A percentile compares a stretch with the other conserved stretches of the same genome.
phyloP scores from a whole-genome alignment of 2,329 filamentous ascomycete species.

The Blumeria graminis region DNA sequence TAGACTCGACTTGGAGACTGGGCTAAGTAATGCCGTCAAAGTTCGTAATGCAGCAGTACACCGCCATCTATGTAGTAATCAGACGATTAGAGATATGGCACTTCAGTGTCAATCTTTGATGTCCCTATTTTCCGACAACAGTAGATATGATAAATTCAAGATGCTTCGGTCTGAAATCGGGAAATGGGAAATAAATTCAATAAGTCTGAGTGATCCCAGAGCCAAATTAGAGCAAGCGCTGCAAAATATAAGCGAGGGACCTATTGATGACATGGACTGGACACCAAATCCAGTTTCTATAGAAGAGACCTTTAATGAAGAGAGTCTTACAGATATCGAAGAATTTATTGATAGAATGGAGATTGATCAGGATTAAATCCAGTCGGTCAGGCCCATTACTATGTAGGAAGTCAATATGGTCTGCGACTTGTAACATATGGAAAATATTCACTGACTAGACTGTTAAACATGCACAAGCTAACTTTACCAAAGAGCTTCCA shows the following conservation, averaged over 20 bases:
- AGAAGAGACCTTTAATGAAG: conserved; percentile 5
- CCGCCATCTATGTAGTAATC: conserved; percentile 12
- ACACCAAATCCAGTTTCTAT: conserved; percentile 13
- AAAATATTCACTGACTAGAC: too few species aligned
- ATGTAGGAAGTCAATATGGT: too few species aligned
- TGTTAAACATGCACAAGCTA: too few species aligned
- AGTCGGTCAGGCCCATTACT: too few species aligned
- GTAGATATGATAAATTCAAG: conserved; percentile 11
- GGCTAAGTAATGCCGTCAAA: conserved; percentile 10
- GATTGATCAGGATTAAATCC: conserved; percentile 5
- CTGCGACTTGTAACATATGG: too few species aligned
- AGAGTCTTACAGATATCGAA: conserved; percentile 2
- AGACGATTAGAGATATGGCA: conserved; percentile 10
- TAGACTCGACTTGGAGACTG: conserved; percentile 7
- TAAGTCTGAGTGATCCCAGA: conserved; percentile 7
- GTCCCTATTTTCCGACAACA: conserved; percentile 11
- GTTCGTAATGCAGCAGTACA: conserved; percentile 13
- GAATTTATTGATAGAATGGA: conserved; percentile 11
- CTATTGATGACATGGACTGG: conserved; percentile 15
- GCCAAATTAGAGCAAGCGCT: conserved; percentile 9
- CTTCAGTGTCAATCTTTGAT: conserved; percentile 12
- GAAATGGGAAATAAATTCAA: conserved; percentile 9
- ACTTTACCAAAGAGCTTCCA: too few species aligned
- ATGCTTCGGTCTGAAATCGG: conserved; percentile 8
- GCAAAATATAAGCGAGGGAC: conserved; percentile 11